Evolutionary conservation across 116 monocot genomes (phyloP), one percentile per base, ranked within the genome.

Genomic region (Papilionanthe hybrid): DNA sequence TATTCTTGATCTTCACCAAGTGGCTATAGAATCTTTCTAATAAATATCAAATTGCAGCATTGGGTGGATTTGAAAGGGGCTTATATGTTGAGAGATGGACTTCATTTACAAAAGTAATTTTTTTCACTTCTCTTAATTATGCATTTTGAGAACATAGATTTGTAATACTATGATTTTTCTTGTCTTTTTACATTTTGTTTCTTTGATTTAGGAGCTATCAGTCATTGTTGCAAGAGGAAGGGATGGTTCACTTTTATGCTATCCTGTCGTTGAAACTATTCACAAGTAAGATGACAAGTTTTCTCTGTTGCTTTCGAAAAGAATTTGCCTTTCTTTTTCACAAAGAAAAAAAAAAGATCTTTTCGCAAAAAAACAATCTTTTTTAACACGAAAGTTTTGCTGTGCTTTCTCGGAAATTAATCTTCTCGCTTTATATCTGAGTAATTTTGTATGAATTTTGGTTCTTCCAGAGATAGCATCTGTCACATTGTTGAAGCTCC

Each of bases 401-500:
- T 6, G 1, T 5, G 41, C 23, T 30, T 58, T 77, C 12, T 18
- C 17, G 8, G 9, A 18, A 37, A 10, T 58, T 20, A 32, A 44
- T 73, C 41, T 73, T 20, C 44, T 44, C 7, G 8, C 3, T 37
- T 4, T 30, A 5, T 43, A 73, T 20, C 44, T 73, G 22, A 44
- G 10, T 1, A 43, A 44, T 41, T 73, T 73, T 73, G 19, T 13
- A 73, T 73, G 43, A 15, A 76, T 84, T 72, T 5, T 81, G 41
- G 65, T 58, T 73, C 69, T 68, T 81, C 28, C 75, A 97, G 96
- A 86, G 88, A 97, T 80, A 97, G 89, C 78, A 97, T 97, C 18
- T 97, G 96, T 49, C 94, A 94, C 78, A 88, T 97, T 78, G 96
- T 97, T 74, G 92, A 94, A 87, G 87, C 96, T 79, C 96, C 96